phyloP scores from a whole-genome alignment of 495 filamentous ascomycete genomes.

The Usnea hakonensis region DNA sequence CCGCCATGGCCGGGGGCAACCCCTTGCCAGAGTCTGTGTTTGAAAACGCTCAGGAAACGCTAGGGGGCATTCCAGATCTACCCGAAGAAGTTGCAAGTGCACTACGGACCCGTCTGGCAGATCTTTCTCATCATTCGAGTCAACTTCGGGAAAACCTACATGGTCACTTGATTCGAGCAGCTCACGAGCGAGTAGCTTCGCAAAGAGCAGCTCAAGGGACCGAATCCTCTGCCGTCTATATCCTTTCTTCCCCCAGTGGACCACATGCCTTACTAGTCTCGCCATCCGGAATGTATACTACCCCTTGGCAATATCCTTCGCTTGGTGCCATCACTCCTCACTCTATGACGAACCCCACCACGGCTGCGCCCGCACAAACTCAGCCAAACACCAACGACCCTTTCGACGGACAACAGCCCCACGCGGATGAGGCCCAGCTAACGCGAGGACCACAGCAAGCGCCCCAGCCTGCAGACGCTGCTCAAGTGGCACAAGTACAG shows the following conservation, averaged over 20 bases:
- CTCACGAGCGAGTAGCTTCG: constrained; percentile 14
- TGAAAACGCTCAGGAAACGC: constrained; percentile 17
- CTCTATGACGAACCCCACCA: not conserved
- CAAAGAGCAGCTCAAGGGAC: constrained; percentile 13
- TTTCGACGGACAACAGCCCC: constrained; percentile 2
- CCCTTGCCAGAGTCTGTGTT: constrained; percentile 22
- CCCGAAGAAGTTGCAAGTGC: not conserved
- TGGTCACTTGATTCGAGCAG: constrained; percentile 9
- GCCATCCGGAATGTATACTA: constrained; percentile 41
- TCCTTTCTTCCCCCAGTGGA: constrained; percentile 53
- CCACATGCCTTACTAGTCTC: constrained; percentile 51
- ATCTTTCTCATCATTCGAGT: constrained; percentile 10
- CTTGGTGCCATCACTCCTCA: constrained; percentile 5
- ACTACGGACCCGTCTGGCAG: constrained; percentile 9
- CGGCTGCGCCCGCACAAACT: constrained; percentile 19
- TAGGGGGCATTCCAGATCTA: constrained; percentile 15
- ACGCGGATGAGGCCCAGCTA: constrained; percentile 4
- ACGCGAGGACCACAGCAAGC: constrained; percentile 13
- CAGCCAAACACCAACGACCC: constrained; percentile 22
- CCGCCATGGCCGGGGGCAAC: constrained; percentile 17
- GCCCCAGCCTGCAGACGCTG: constrained; percentile 2
- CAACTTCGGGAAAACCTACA: constrained; percentile 3
- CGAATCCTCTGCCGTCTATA: constrained; percentile 45
- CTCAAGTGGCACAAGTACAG: constrained; percentile 10
- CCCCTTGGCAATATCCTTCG: constrained; percentile 25